These are phyloP conservation scores for Ambrosia artemisiifolia DNA, from an alignment of 129 eudicot genomes.

Conservation along the genomic window DNA sequence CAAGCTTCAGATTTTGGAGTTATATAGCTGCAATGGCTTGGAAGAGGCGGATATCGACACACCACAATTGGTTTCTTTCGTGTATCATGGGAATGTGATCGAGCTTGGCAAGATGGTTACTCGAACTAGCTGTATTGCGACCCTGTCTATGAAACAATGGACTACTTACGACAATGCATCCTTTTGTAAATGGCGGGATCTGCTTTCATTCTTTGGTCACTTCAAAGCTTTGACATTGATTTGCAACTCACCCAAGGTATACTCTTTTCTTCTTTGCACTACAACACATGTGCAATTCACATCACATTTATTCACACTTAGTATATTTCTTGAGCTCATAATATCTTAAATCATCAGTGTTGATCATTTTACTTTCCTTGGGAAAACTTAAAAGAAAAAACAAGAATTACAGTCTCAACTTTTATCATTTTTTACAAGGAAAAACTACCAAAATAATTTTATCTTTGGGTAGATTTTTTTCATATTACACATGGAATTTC, in stretches of 20 bases:
- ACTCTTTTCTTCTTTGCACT: not conserved
- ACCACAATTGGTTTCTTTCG: conserved; percentile 22
- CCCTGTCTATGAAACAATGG: conserved; percentile 9
- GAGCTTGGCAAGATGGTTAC: conserved; percentile 15
- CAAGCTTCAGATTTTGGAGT: conserved; percentile 24
- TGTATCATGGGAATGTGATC: conserved; percentile 22
- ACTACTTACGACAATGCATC: not conserved
- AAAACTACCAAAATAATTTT: too few relatives aligned
- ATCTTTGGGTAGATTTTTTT: not conserved
- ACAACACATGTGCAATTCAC: not conserved
- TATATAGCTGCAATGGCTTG: not conserved
- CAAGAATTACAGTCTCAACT: too few relatives aligned
- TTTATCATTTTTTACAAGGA: too few relatives aligned
- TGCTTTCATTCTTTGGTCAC: conserved; percentile 37
- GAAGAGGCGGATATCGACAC: conserved; percentile 26
- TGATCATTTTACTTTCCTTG: too few relatives aligned
- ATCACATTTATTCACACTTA: too few relatives aligned
- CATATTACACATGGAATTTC: too few relatives aligned
- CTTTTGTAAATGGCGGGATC: conserved; percentile 8
- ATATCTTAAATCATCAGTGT: too few relatives aligned
- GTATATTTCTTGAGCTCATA: too few relatives aligned
- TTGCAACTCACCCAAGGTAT: conserved; percentile 23
- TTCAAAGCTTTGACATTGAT: conserved; percentile 18
- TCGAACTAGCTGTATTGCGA: conserved; percentile 10
- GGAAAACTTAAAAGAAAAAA: too few relatives aligned